phyloP scores from a whole-genome alignment of 2,329 filamentous ascomycete species.

The Blastomyces emzantsi region DNA sequence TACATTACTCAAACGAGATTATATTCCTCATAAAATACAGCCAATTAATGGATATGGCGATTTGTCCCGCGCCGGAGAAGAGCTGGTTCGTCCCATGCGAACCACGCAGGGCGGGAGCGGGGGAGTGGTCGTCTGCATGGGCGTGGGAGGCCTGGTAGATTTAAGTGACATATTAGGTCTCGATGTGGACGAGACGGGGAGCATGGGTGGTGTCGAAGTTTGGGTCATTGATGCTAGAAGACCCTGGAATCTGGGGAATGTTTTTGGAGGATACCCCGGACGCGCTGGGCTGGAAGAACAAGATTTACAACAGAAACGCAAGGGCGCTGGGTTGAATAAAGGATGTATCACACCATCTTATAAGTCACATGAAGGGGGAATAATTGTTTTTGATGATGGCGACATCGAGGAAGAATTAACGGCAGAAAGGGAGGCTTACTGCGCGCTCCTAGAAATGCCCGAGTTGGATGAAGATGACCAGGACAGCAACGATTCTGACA shows the following conservation, averaged over 20 bases:
- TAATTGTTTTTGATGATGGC: constrained; percentile 92
- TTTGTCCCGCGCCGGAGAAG: constrained; percentile 66
- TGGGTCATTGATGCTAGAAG: constrained; percentile 89
- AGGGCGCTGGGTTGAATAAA: constrained; percentile 57
- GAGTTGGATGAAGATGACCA: constrained; percentile 67
- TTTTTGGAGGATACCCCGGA: constrained; percentile 67
- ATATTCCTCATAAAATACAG: constrained; percentile 95
- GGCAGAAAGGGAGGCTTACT: constrained; percentile 70
- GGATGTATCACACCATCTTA: constrained; percentile 66
- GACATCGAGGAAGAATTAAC: constrained; percentile 79
- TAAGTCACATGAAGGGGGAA: constrained; percentile 69
- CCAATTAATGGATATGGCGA: constrained; percentile 90
- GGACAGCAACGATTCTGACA: constrained; percentile 49
- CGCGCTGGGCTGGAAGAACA: constrained; percentile 45
- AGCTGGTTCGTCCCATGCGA: constrained; percentile 79
- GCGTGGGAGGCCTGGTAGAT: constrained; percentile 86
- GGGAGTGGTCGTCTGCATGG: constrained; percentile 83
- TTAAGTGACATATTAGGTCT: constrained; percentile 71
- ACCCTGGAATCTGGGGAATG: constrained; percentile 90
- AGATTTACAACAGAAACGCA: constrained; percentile 35
- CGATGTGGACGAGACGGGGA: constrained; percentile 53
- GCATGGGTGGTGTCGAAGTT: constrained; percentile 78
- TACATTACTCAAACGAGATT: constrained; percentile 89
- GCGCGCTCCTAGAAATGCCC: constrained; percentile 82
- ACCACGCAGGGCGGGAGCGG: constrained; percentile 73